Percentiles rank a stretch among this genome's conserved stretches.
phyloP scores from a whole-genome alignment of 768 basidiomycete genomes.

The Tulasnella sp. region DNA sequence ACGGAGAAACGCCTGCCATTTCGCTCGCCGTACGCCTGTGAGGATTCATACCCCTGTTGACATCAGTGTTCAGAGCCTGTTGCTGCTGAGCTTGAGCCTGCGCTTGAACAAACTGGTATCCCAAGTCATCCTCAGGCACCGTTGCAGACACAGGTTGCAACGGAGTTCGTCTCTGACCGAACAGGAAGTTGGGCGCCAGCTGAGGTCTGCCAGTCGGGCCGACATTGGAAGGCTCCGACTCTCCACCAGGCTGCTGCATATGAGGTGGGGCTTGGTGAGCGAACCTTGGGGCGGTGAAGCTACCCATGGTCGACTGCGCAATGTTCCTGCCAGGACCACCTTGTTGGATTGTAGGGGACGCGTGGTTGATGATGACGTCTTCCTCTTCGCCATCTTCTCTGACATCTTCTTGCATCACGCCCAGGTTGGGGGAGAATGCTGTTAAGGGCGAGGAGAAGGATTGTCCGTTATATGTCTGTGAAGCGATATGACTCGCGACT shows the following conservation, averaged over 20 bases:
- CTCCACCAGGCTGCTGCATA: slow-evolving; percentile 38
- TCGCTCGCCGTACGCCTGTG: slow-evolving; percentile 42
- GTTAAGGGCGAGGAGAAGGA: slow-evolving; percentile 50
- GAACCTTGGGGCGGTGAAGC: slow-evolving; percentile 82
- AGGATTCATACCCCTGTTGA: slow-evolving; percentile 24
- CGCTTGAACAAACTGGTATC: slow-evolving; percentile 76
- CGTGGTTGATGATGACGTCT: slow-evolving; percentile 40
- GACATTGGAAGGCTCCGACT: slow-evolving; percentile 43
- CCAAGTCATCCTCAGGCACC: slow-evolving; percentile 53
- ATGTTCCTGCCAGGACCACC: not conserved
- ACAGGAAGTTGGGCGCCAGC: slow-evolving; percentile 85
- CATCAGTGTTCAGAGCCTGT: slow-evolving; percentile 25
- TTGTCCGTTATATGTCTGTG: slow-evolving; percentile 49
- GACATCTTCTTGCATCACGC: slow-evolving; percentile 71
- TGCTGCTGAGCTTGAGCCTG: slow-evolving; percentile 26
- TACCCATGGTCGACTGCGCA: slow-evolving; percentile 29
- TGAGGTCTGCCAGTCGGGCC: slow-evolving; percentile 77
- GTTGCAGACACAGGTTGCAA: slow-evolving; percentile 51
- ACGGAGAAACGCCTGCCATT: slow-evolving; percentile 45
- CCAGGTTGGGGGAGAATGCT: slow-evolving; percentile 36
- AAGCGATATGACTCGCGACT: slow-evolving; percentile 18
- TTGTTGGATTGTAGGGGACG: slow-evolving; percentile 16
- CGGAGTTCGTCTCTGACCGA: slow-evolving; percentile 52
- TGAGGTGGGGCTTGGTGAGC: slow-evolving; percentile 46
- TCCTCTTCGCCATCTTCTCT: slow-evolving; percentile 78